These are phyloP conservation scores for Solanum etuberosum DNA, from an alignment of 257 asterid genomes.

Conservation along the genomic window DNA sequence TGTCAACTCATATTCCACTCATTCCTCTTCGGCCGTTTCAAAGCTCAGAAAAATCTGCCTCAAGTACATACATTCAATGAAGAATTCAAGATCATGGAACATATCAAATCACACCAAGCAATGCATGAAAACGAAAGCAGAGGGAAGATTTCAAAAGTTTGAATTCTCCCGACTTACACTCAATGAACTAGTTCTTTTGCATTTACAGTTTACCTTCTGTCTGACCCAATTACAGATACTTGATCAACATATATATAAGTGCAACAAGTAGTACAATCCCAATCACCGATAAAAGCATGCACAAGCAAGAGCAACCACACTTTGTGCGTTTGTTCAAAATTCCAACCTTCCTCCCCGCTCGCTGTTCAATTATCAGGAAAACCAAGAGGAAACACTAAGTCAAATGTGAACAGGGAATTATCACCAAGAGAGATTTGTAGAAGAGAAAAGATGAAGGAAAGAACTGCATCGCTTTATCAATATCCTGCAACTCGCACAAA, in stretches of 20 bases:
- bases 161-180: background rate
- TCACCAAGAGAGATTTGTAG: background rate
- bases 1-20: background rate
- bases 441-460: background rate
- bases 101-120: background rate
- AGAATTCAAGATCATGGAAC: background rate
- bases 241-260: slow-evolving; percentile 54
- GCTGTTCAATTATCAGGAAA: slow-evolving; percentile 20
- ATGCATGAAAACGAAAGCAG: background rate
- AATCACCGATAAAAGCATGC: slow-evolving; percentile 49
- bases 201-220: background rate
- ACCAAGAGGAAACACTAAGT: background rate
- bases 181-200: background rate
- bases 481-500: background rate
- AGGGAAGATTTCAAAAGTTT: background rate
- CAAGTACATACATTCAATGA: background rate
- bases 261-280: slow-evolving; percentile 55
- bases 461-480: background rate
- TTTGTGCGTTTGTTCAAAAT: slow-evolving; percentile 58
- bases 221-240: slow-evolving; percentile 37
- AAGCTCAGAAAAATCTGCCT: background rate
- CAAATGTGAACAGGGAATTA: background rate
- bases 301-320: slow-evolving; percentile 89
- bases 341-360: slow-evolving; percentile 66
- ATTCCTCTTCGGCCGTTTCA: background rate